Percentiles rank a stretch among this genome's conserved stretches.
phyloP scores from a whole-genome alignment of 2,329 filamentous ascomycete species.

The Ceratocystis huliohia region DNA sequence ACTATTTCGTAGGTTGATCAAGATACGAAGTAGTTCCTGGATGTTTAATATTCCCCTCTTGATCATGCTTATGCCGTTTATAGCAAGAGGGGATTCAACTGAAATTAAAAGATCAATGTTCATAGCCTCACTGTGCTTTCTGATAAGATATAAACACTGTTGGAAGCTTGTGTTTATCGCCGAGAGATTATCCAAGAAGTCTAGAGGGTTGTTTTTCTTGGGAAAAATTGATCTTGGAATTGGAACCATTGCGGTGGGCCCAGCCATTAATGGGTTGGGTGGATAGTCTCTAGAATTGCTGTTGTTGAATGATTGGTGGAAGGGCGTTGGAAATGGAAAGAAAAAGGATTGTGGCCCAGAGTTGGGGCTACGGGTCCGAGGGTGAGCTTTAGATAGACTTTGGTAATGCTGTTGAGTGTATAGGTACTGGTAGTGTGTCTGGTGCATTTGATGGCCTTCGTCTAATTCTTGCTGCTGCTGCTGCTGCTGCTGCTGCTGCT shows the following conservation, averaged over 20 bases:
- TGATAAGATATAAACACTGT: conserved; percentile 19
- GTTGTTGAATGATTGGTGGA: not conserved
- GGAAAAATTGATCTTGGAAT: not conserved
- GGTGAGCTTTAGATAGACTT: not conserved
- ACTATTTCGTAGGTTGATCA: conserved; percentile 24
- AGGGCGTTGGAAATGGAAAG: not conserved
- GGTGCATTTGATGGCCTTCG: not conserved
- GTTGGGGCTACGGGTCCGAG: not conserved
- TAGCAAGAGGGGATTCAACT: conserved; percentile 22
- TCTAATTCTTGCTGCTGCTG: not conserved
- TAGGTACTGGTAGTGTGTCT: not conserved
- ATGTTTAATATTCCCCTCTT: conserved; percentile 23
- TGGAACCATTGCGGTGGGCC: too few species aligned
- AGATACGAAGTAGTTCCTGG: conserved; percentile 25
- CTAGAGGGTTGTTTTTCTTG: not conserved
- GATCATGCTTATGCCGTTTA: conserved; percentile 20
- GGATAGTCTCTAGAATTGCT: too few species aligned
- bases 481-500: not conserved
- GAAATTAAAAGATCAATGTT: conserved; percentile 14
- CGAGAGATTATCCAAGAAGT: not conserved
- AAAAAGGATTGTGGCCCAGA: not conserved
- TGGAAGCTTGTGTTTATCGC: conserved; percentile 17
- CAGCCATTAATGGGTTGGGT: too few species aligned
- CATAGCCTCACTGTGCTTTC: conserved; percentile 12
- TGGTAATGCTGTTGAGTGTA: conserved; percentile 3